Evolutionary conservation across 768 basidiomycete genomes (phyloP), one percentile per base, ranked within the genome.

Genomic region (Calvatia gigantea): DNA sequence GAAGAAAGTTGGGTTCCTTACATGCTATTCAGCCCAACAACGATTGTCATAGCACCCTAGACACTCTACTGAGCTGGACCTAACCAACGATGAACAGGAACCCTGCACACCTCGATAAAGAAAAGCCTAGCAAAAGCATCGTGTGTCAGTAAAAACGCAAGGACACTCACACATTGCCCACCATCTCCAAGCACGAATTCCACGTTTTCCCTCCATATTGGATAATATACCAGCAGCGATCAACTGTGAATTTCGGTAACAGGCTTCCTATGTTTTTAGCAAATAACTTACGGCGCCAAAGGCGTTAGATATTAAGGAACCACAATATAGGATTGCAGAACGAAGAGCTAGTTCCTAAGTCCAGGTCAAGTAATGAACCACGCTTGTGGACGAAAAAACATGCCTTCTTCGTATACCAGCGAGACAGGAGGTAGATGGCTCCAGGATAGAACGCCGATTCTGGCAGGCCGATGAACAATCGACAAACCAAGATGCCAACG

Each of bases 181-280:
- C 84, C 82, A 89, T 73, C 83, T 64, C 87, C 87, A 89, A 2
- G 83, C 85, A 27, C 80, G 64, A 32, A 85, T 81, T 1, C 86
- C 86, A 2, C 77, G 70, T 47, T 73, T 74, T 0, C 84, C 85
- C 51, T 89, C 77, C 85, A 89, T 84, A 33, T 72, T 75, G 2
- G 73, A 69, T 14, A 90, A 73, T 52, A 89, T 85, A 5, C 84
- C 87, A 4, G 86, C 86, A 9, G 85, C 87, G 59, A 88, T 79
- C 7, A 87, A 65, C 80, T 86, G 56, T n/a, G n/a, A n/a, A n/a
- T 37, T 55, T 31, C 23, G 33, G 39, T 28, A 39, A 11, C 37
- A 45, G 21, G 37, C n/a, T n/a, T n/a, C 1, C 4, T 33, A 29
- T 23, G 7, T 35, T 28, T n/a, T 42, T 25, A 33, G 17, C 47